Conservation (phyloP, 139 green algal species). For the Chlorella ohadii region DNA sequence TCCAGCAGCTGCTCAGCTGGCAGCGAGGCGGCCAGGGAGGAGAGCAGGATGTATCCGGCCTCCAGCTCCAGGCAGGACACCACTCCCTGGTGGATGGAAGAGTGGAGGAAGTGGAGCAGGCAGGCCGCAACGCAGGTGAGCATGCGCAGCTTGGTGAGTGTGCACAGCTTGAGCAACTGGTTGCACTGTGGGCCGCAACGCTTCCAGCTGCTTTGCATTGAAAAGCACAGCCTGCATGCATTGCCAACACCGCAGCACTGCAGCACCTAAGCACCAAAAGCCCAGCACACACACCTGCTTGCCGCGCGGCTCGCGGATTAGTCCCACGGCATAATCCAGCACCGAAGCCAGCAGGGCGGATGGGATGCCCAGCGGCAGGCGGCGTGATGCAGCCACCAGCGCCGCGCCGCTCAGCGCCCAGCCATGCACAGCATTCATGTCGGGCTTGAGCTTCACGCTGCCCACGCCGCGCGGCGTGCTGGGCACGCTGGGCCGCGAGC, state of each 20-base stretch:
- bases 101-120: background rate
- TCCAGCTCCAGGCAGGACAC: constrained; percentile 58
- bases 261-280: background rate
- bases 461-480: constrained; percentile 36
- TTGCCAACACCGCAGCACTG: background rate
- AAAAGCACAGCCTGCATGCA: background rate
- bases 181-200: too few species aligned
- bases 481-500: constrained; percentile 16
- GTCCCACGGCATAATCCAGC: constrained; percentile 55
- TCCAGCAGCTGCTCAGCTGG: constrained; percentile 27
- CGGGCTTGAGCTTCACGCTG: constrained; percentile 42
- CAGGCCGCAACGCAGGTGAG: background rate
- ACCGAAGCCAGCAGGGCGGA: constrained; percentile 52
- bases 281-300: background rate
- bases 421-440: constrained; percentile 75
- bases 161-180: background rate
- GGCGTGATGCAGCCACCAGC: constrained; percentile 64
- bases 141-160: background rate
- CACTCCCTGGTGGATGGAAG: background rate
- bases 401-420: constrained; percentile 62
- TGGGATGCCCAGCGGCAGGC: constrained; percentile 73
- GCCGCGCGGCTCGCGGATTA: constrained; percentile 42
- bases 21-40: constrained; percentile 53
- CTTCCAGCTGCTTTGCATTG: background rate
- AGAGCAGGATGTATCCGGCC: constrained; percentile 79